phyloP scores from a whole-genome alignment of 2,329 filamentous ascomycete genomes.

The Mycosphaerella sp. region DNA sequence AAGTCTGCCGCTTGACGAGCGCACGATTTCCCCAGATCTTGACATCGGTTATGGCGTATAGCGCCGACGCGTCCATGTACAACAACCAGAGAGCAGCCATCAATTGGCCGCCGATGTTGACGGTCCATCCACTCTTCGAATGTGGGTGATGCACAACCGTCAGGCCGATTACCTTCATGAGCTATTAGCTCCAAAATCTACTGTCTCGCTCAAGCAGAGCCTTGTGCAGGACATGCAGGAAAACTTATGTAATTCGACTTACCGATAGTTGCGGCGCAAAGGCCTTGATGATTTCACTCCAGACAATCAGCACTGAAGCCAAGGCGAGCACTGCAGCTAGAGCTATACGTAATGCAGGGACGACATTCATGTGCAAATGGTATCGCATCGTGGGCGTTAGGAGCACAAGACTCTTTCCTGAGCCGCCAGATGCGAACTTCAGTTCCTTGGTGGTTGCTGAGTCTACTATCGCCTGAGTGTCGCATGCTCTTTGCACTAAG shows the following conservation, averaged over 20 bases:
- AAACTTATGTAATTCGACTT: not conserved
- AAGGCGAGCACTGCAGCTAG: constrained; percentile 62
- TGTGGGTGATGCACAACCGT: constrained; percentile 70
- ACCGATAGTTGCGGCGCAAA: constrained; percentile 65
- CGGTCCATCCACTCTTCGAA: constrained; percentile 54
- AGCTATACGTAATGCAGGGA: constrained; percentile 61
- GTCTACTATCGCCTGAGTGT: constrained; percentile 76
- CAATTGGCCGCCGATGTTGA: constrained; percentile 80
- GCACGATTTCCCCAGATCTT: constrained; percentile 97
- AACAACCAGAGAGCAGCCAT: constrained; percentile 82
- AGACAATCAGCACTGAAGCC: constrained; percentile 77
- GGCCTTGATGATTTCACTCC: constrained; percentile 89
- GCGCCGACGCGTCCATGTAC: constrained; percentile 90
- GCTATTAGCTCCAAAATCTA: too few species aligned
- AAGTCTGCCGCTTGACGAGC: constrained; percentile 82
- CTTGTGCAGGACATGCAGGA: not conserved
- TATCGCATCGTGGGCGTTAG: constrained; percentile 79
- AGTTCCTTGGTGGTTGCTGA: constrained; percentile 74
- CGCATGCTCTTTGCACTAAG: constrained; percentile 65
- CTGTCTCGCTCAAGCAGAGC: too few species aligned
- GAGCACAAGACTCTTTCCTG: not conserved
- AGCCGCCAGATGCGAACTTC: constrained; percentile 54
- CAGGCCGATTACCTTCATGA: constrained; percentile 48
- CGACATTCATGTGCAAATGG: constrained; percentile 63
- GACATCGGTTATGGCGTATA: constrained; percentile 82